A percentile compares a stretch with the other conserved stretches of the same genome.
Evolutionary conservation across 805 yeast species (phyloP).

Genomic region (Candida lessepsii): DNA sequence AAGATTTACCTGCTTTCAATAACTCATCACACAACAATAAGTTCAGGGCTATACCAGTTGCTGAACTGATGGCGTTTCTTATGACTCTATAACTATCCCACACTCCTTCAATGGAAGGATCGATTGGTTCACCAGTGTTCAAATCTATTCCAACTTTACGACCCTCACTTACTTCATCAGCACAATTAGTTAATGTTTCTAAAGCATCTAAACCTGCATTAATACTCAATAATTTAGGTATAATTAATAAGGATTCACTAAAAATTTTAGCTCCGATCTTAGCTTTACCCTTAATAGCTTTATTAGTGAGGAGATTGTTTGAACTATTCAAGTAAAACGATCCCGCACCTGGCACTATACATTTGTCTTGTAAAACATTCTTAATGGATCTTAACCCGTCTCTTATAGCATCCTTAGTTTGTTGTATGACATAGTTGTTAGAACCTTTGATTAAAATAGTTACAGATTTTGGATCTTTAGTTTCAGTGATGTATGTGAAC

Average conservation of each 20-base stretch:
- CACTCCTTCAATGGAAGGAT: conserved; percentile 89
- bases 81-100: conserved; percentile 96
- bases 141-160: conserved; percentile 88
- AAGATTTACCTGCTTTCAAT: conserved; percentile 93
- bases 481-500: conserved; percentile 92
- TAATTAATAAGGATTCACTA: conserved; percentile 84
- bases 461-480: conserved; percentile 84
- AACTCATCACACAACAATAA: conserved; percentile 92
- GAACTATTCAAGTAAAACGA: conserved; percentile 87
- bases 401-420: conserved; percentile 94
- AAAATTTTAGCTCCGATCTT: conserved; percentile 92
- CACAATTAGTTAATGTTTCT: conserved; percentile 84
- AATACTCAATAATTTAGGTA: conserved; percentile 89
- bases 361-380: conserved; percentile 80
- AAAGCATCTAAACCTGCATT: conserved; percentile 94
- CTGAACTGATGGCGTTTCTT: conserved; percentile 88
- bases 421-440: conserved; percentile 82
- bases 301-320: conserved; percentile 54
- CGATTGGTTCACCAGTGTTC: conserved; percentile 91
- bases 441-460: conserved; percentile 93
- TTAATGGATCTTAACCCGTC: conserved; percentile 96
- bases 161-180: conserved; percentile 81
- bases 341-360: conserved; percentile 96
- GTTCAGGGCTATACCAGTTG: conserved; percentile 92
- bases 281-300: conserved; percentile 72